Base-by-base conservation (phyloP, 2,329 filamentous ascomycete genomes). In the Monosporascus sp. region DNA sequence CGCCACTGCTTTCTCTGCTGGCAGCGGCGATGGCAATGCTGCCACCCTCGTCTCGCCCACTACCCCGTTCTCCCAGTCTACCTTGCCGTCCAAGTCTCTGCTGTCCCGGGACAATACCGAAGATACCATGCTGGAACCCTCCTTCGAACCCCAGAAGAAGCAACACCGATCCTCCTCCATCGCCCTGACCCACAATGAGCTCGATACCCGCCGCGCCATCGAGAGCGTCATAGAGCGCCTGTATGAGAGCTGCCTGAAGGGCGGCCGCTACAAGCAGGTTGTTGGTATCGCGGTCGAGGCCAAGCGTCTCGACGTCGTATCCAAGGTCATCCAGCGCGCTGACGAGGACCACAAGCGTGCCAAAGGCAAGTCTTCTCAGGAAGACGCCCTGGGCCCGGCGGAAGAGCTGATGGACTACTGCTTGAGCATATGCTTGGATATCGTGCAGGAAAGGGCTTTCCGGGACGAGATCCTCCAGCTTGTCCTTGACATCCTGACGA, bases 331-430 rank as follows among this genome's bases (percentile, higher is more conserved):
- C 66, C 83, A 94, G 69, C 86, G 91, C 36, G 93, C 90, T n/a
- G 91, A 85, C 66, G 85, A 92, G 49, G 91, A 95, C 60, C 90
- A 91, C 72, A 91, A 88, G 73, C 81, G 83, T 51, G 77, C 81
- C 62, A 85, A 86, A 71, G 80, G 79, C 66, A 84, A 86, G 67
- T 71, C 76, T 38, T 82, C 73, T 5, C 72, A 74, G 37, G 79
- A 80, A 22, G 73, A 75, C 44, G 70, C 71, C 11, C 72, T 77
- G 48, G 80, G 82, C 3, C 83, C 86, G 27, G 87, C 91, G 19
- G 92, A 97, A 68, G 93, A 97, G 69, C 75, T 99, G 53, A 94
- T 99, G 87, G 94, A 99, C 63, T 99, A 99, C 66, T 88, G 94
- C 20, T 76, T 99, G 57, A 86, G 92, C 62, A 95, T 99, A 61